These are phyloP conservation scores for Berkeleyomyces basicola DNA, from an alignment of 2,329 filamentous ascomycete species.

Conservation along the genomic window DNA sequence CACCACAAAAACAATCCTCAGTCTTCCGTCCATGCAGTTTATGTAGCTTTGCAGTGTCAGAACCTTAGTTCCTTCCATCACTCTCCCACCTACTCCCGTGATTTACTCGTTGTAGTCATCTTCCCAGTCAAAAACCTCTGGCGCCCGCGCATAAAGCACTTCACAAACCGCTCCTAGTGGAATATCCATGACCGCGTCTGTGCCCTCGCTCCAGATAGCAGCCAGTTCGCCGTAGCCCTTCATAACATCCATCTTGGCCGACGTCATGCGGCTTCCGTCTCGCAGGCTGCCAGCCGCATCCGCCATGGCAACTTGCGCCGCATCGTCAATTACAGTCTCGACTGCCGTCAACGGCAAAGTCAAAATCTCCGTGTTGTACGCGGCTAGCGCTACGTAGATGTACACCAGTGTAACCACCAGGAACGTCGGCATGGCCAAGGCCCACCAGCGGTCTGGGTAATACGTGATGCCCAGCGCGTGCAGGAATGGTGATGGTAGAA, in stretches of 20 bases:
- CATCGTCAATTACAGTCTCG: constrained; percentile 84
- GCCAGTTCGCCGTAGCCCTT: constrained; percentile 29
- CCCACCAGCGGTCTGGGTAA: constrained; percentile 97
- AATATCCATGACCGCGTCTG: constrained; percentile 94
- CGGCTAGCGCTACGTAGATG: constrained; percentile 82
- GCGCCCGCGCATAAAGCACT: constrained; percentile 51
- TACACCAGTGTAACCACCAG: constrained; percentile 78
- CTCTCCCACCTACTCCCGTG: too few species aligned
- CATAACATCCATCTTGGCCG: constrained; percentile 21
- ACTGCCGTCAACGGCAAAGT: constrained; percentile 65
- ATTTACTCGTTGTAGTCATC: not conserved
- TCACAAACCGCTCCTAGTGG: constrained; percentile 91
- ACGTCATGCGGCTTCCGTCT: constrained; percentile 22
- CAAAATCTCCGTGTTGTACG: constrained; percentile 78
- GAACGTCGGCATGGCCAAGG: constrained; percentile 77
- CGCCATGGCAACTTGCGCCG: constrained; percentile 68
- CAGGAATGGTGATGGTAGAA: constrained; percentile 78
- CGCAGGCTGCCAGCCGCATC: constrained; percentile 47
- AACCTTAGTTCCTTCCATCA: too few species aligned
- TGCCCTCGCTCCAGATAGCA: constrained; percentile 75
- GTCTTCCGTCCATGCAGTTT: too few species aligned
- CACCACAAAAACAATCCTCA: too few species aligned
- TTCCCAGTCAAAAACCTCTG: constrained; percentile 2
- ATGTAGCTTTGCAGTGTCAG: too few species aligned
- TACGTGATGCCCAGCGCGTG: constrained; percentile 90